A percentile compares a stretch with the other conserved stretches of the same genome.
Conservation (phyloP, 73 alveolate genomes). For the Uronychia binucleata region DNA sequence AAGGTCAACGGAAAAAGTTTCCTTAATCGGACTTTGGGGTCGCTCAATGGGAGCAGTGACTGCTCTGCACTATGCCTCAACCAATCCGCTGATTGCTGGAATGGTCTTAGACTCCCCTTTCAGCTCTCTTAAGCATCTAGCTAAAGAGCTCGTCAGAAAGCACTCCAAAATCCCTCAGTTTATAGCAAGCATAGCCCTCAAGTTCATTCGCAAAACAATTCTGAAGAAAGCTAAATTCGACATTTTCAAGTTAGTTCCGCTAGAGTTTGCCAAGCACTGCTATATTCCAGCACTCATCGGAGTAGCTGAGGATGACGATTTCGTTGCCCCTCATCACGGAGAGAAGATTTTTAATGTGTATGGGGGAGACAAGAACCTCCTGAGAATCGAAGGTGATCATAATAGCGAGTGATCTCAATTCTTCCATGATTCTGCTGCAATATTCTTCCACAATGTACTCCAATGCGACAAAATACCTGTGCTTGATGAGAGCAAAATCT, state of each 20-base stretch:
- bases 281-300: slow-evolving; percentile 76
- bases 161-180: slow-evolving; percentile 68
- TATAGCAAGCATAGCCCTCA: slow-evolving; percentile 58
- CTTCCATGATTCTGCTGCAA: slow-evolving; percentile 73
- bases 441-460: slow-evolving; percentile 74
- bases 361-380: slow-evolving; percentile 67
- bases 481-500: slow-evolving; percentile 10
- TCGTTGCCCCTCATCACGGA: slow-evolving; percentile 73
- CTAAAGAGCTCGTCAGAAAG: slow-evolving; percentile 72
- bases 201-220: slow-evolving; percentile 70
- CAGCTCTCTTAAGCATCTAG: slow-evolving; percentile 62
- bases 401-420: slow-evolving; percentile 73
- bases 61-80: slow-evolving; percentile 66
- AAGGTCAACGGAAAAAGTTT: slow-evolving; percentile 69
- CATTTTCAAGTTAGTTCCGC: slow-evolving; percentile 71
- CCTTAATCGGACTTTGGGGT: slow-evolving; percentile 92
- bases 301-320: slow-evolving; percentile 77
- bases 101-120: slow-evolving; percentile 87
- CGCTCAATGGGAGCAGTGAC: slow-evolving; percentile 94
- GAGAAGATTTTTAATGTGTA: slow-evolving; percentile 57
- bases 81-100: slow-evolving; percentile 76
- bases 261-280: slow-evolving; percentile 65
- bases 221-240: slow-evolving; percentile 66
- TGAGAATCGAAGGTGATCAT: slow-evolving; percentile 82
- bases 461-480: slow-evolving; percentile 52